Evolutionary conservation across 495 filamentous ascomycete species (phyloP), one percentile per base, ranked within the genome.

Genomic region (Penicillium canariense): DNA sequence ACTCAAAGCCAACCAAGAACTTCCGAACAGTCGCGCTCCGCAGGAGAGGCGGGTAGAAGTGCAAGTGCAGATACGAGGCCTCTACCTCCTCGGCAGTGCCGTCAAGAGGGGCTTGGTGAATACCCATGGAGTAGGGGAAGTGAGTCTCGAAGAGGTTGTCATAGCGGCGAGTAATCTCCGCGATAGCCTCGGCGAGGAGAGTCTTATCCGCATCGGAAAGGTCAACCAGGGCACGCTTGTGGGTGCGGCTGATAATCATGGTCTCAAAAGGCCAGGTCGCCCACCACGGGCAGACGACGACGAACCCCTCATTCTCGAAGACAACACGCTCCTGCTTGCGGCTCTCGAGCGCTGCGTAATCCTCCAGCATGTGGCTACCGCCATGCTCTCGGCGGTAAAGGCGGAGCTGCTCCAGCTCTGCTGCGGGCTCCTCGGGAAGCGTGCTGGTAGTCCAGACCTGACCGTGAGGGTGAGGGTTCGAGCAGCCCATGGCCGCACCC

Each of bases 101-200:
- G 32, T 91, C 84, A 5, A 98, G 76, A 9, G 94, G 95, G 26
- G 94, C 92, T 73, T 98, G 94, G 70, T 98, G 94, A 43, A 98
- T 84, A 15, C 94, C 94, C 75, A 80, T 81, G 81, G 89, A 96
- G 71, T 98, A 98, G 0, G 94, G 94, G 63, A 98, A 98, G 52
- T 84, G 88, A 31, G 92, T 97, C 77, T 97, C 89, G 65, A 98
- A 98, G 50, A 98, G 74, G 68, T 98, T 97, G 70, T 98, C 94
- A 61, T 97, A 98, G 56, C 93, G 77, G 56, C 89, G 82, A 38
- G 94, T 91, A 9, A 93, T 82, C 69, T 96, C 90, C 10, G 89
- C 83, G 50, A 98, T 84, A 2, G 84, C 84, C 67, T 96, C 88
- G 2, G 95, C 89, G 40, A 97, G 83, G 47, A 83, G 76, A 14